Percentiles rank a stretch among this genome's conserved stretches.
These are phyloP conservation scores for Tetrahymena thermophila DNA, from an alignment of 73 alveolate species.

Conservation along the genomic window DNA sequence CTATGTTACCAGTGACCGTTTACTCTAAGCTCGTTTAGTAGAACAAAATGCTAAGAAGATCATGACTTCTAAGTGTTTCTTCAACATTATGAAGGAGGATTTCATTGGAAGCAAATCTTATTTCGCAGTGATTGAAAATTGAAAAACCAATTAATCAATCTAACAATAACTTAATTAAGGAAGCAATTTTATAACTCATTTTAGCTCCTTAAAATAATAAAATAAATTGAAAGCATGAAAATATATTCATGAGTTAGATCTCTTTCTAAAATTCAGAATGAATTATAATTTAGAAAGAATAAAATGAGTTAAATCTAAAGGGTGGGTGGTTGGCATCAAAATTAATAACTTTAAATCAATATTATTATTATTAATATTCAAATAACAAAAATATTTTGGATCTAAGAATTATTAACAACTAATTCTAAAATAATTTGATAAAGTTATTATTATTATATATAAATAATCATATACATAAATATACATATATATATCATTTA, in stretches of 20 bases:
- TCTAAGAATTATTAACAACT: no score
- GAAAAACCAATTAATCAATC: not conserved
- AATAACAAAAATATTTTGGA: no score
- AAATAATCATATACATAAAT: no score
- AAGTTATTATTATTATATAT: no score
- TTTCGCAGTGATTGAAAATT: not conserved
- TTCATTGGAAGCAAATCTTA: not conserved
- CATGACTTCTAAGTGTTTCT: not conserved
- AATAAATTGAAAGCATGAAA: not conserved
- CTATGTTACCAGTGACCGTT: not conserved
- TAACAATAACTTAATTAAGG: not conserved
- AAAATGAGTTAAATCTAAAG: not conserved
- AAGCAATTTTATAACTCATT: not conserved
- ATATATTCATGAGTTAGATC: no score
- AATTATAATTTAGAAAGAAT: not conserved
- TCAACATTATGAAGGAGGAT: not conserved
- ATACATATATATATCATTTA: no score
- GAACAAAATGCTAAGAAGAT: not conserved
- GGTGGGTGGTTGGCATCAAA: not conserved
- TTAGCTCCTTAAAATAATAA: not conserved
- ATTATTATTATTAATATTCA: no score
- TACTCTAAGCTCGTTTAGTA: not conserved
- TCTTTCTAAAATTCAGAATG: not conserved
- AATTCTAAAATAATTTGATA: no score
- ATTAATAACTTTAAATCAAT: not conserved